These are phyloP conservation scores for Candida alai DNA, from an alignment of 805 yeast species.

Conservation along the genomic window DNA sequence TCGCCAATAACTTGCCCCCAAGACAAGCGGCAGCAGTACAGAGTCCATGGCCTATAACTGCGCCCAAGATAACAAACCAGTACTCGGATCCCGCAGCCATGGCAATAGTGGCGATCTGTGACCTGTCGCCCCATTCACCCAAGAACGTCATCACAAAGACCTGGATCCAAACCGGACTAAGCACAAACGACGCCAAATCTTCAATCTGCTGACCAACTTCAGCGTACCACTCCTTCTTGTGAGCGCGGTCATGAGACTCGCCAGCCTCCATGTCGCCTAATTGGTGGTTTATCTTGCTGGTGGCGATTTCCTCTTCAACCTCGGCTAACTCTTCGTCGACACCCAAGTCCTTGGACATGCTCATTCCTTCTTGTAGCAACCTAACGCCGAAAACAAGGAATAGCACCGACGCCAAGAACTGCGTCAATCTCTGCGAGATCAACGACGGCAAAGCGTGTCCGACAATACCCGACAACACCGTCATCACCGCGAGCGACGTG, in stretches of 20 bases:
- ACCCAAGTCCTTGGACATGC: constrained; percentile 77
- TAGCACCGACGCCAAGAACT: constrained; percentile 73
- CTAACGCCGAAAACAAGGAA: constrained; percentile 81
- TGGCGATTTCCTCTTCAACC: constrained; percentile 88
- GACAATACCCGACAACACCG: constrained; percentile 81
- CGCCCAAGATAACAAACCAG: constrained; percentile 85
- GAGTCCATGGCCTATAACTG: constrained; percentile 80
- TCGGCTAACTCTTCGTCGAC: constrained; percentile 95
- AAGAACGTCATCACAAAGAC: constrained; percentile 93
- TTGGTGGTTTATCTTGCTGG: constrained; percentile 49
- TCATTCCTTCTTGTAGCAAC: constrained; percentile 74
- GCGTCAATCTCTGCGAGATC: constrained; percentile 75
- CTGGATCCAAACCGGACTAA: constrained; percentile 91
- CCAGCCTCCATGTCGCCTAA: constrained; percentile 63
- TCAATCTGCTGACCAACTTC: constrained; percentile 39
- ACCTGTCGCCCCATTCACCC: constrained; percentile 99
- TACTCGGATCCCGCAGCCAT: constrained; percentile 97
- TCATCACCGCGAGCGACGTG: constrained; percentile 82
- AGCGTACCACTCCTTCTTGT: constrained; percentile 23
- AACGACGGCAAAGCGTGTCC: constrained; percentile 90
- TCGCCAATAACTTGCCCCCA: constrained; percentile 89
- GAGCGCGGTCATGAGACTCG: constrained; percentile 11
- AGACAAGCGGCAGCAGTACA: constrained; percentile 90
- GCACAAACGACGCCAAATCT: constrained; percentile 56
- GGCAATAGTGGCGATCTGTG: constrained; percentile 96